These are phyloP conservation scores for Acanthamoeba healyi DNA, from an alignment of 208 protist genomes.

Conservation along the genomic window DNA sequence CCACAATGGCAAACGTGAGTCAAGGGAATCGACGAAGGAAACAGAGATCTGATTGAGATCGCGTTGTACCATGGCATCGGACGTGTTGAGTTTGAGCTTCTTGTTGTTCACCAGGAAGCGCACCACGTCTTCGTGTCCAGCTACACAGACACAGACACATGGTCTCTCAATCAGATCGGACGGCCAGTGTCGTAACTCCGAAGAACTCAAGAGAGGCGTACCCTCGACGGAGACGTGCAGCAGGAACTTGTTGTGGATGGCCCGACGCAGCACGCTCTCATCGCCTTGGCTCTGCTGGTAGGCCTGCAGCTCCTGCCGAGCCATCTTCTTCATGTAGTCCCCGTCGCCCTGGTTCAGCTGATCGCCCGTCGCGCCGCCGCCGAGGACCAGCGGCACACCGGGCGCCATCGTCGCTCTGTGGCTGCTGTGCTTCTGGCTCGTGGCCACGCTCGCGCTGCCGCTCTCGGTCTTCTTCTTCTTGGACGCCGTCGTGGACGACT, in stretches of 20 bases:
- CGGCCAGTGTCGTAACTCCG: neutral
- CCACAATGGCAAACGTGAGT: neutral
- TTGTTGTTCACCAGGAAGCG: constrained; percentile 38
- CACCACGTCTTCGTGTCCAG: constrained; percentile 35
- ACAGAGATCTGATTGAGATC: neutral
- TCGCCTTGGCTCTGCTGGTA: constrained; percentile 57
- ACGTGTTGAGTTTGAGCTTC: constrained; percentile 37
- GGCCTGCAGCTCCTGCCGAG: constrained; percentile 8
- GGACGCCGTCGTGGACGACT: neutral
- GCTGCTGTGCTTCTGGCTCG: neutral
- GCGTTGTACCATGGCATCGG: constrained; percentile 12
- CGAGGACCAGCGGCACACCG: neutral
- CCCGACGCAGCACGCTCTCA: constrained; percentile 25
- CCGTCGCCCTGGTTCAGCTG: neutral
- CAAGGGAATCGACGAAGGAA: neutral
- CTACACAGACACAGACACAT: neutral
- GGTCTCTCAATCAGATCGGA: neutral
- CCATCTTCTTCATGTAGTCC: constrained; percentile 64
- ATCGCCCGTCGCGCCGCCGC: neutral
- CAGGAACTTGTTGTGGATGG: constrained; percentile 60
- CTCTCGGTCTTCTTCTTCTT: neutral
- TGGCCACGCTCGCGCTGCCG: neutral
- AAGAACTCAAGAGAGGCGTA: neutral
- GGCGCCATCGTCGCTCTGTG: constrained; percentile 1
- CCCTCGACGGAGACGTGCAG: constrained; percentile 25